A percentile compares a stretch with the other conserved stretches of the same genome.
These are phyloP conservation scores for Claviceps digitariae DNA, from an alignment of 2,329 filamentous ascomycete genomes.

Conservation along the genomic window DNA sequence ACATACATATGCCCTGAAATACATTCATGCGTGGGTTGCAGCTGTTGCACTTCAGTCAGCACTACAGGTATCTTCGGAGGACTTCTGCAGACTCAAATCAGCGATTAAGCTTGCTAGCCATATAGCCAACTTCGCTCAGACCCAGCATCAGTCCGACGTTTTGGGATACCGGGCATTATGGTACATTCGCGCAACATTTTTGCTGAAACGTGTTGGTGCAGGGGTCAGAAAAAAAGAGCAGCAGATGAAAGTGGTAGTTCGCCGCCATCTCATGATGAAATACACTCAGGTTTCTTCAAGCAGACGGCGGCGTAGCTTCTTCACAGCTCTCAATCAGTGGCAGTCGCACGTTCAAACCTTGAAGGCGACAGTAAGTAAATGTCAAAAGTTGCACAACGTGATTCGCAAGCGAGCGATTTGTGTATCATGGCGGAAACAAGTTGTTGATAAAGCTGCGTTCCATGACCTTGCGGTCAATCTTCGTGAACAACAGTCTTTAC, in stretches of 20 bases:
- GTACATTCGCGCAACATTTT: constrained; percentile 17
- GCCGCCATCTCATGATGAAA: constrained; percentile 20
- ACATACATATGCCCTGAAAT: constrained; percentile 15
- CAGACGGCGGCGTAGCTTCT: constrained; percentile 20
- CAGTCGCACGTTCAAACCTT: constrained; percentile 8
- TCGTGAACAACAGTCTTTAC: constrained; percentile 8
- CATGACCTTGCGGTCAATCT: neutral
- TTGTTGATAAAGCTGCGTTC: neutral
- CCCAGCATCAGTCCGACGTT: constrained; percentile 7
- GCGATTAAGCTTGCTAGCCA: neutral
- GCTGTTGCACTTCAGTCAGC: neutral
- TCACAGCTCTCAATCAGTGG: constrained; percentile 19
- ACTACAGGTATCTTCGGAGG: neutral
- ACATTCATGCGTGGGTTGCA: constrained; percentile 18
- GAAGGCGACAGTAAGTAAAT: constrained; percentile 8
- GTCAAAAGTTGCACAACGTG: constrained; percentile 6
- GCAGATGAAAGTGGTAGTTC: constrained; percentile 16
- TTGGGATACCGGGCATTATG: constrained; percentile 16
- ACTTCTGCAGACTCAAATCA: neutral
- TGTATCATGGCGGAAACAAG: constrained; percentile 12
- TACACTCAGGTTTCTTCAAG: constrained; percentile 21
- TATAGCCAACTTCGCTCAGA: neutral
- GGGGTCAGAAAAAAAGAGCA: constrained; percentile 14
- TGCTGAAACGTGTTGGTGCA: constrained; percentile 15
- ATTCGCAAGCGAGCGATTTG: constrained; percentile 6